Percentiles rank a stretch among this genome's conserved stretches.
Evolutionary conservation across 1,139 yeast species (phyloP).

Genomic region (Candida pseudoviswanathii): DNA sequence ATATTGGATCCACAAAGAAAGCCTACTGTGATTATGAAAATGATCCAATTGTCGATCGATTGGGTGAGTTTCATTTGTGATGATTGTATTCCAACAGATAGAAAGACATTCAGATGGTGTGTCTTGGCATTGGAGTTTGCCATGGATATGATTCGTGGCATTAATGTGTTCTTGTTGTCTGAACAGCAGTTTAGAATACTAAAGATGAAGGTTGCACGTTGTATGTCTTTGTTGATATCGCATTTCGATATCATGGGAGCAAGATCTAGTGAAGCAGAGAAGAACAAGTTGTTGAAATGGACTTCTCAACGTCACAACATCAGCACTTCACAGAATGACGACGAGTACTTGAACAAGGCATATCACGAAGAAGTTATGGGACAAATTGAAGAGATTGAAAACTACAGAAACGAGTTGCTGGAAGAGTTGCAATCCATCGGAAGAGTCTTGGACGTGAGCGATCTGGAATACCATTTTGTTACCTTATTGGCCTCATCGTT

Average conservation of each 20-base stretch:
- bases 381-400: constrained; percentile 62
- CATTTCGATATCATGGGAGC: constrained; percentile 99
- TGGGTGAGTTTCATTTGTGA: constrained; percentile 95
- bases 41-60: constrained; percentile 76
- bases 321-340: constrained; percentile 57
- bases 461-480: constrained; percentile 84
- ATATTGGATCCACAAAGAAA: constrained; percentile 67
- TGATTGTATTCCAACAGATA: constrained; percentile 91
- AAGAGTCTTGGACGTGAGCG: constrained; percentile 83
- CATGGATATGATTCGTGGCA: constrained; percentile 92
- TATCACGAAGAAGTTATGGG: constrained; percentile 62
- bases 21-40: constrained; percentile 68
- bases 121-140: constrained; percentile 94
- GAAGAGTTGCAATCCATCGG: constrained; percentile 67
- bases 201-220: constrained; percentile 86
- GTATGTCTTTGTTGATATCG: constrained; percentile 90
- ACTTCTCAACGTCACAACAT: constrained; percentile 44
- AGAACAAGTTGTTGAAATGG: constrained; percentile 55
- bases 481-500: constrained; percentile 87
- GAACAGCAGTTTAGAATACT: constrained; percentile 75
- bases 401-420: constrained; percentile 50
- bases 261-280: constrained; percentile 82
- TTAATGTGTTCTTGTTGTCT: constrained; percentile 77
- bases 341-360: constrained; percentile 56
- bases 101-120: constrained; percentile 93